Conservation (phyloP, 2,329 filamentous ascomycete species). For the Xylaria sp. region DNA sequence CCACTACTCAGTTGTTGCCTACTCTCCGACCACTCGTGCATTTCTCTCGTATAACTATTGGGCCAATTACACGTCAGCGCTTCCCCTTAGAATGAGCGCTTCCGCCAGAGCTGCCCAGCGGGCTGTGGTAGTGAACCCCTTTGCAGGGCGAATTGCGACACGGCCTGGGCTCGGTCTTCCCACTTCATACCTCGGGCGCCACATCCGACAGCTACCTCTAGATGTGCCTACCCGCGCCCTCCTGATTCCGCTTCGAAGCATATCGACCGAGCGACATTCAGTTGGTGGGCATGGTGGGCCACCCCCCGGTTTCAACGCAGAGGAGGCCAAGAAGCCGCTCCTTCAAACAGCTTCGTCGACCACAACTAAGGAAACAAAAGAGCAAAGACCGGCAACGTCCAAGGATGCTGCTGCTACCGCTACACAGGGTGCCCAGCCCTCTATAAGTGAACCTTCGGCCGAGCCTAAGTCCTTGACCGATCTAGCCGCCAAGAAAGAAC, state of each 20-base stretch:
- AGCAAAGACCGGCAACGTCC: slow-evolving; percentile 44
- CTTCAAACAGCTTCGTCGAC: slow-evolving; percentile 56
- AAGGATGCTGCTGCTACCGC: slow-evolving; percentile 29
- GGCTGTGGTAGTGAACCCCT: slow-evolving; percentile 59
- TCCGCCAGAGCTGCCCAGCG: slow-evolving; percentile 61
- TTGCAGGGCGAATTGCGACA: slow-evolving; percentile 54
- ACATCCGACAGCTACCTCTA: slow-evolving; percentile 51
- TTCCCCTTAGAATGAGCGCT: slow-evolving; percentile 56
- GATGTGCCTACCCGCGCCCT: slow-evolving; percentile 60
- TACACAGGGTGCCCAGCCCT: slow-evolving; percentile 36
- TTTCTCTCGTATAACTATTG: neutral
- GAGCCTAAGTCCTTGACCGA: slow-evolving; percentile 60
- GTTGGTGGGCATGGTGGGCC: slow-evolving; percentile 64
- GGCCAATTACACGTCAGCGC: slow-evolving; percentile 6
- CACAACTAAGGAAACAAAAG: slow-evolving; percentile 42
- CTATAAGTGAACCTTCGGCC: slow-evolving; percentile 42
- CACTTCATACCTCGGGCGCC: slow-evolving; percentile 54
- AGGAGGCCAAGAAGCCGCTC: slow-evolving; percentile 85
- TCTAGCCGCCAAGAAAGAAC: slow-evolving; percentile 68
- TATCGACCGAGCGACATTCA: slow-evolving; percentile 66
- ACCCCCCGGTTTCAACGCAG: slow-evolving; percentile 89
- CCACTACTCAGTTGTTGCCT: neutral
- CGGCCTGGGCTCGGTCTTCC: slow-evolving; percentile 54
- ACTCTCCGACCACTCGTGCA: slow-evolving; percentile 2
- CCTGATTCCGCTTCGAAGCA: slow-evolving; percentile 60